Percentiles rank a stretch among this genome's conserved stretches.
phyloP scores from a whole-genome alignment of 108 stramenopile genomes.

The Discostella stelligeroides region DNA sequence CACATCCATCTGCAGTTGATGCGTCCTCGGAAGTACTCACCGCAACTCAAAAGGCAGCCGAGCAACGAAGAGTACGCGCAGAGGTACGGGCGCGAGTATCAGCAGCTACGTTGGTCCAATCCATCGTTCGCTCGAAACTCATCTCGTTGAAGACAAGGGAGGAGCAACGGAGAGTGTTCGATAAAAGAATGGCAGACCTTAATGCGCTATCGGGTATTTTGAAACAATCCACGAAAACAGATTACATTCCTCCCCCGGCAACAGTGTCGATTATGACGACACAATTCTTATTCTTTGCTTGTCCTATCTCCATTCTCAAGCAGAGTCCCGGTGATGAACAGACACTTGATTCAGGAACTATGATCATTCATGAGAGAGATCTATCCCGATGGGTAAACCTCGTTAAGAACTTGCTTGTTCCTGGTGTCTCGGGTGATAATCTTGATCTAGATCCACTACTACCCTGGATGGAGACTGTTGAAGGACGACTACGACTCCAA shows the following conservation, averaged over 20 bases:
- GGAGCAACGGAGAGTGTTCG: conserved; percentile 45
- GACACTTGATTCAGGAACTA: conserved; percentile 9
- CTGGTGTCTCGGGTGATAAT: conserved; percentile 62
- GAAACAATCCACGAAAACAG: conserved; percentile 41
- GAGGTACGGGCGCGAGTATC: conserved; percentile 42
- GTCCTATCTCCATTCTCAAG: conserved; percentile 40
- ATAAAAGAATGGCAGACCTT: conserved; percentile 66
- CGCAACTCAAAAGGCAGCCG: conserved; percentile 63
- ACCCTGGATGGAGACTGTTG: conserved; percentile 59
- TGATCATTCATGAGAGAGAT: conserved; percentile 46
- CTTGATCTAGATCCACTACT: conserved; percentile 62
- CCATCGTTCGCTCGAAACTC: conserved; percentile 53
- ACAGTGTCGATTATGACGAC: conserved; percentile 60
- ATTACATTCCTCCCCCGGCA: conserved; percentile 75
- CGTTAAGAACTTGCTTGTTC: conserved; percentile 58
- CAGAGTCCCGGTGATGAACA: conserved; percentile 14
- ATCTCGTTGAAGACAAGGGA: conserved; percentile 43
- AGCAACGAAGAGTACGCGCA: conserved; percentile 70
- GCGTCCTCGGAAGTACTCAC: conserved; percentile 23
- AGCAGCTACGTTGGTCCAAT: conserved; percentile 60
- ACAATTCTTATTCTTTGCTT: conserved; percentile 69
- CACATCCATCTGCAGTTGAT: not conserved
- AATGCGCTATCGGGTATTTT: conserved; percentile 52
- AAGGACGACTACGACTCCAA: conserved; percentile 51
- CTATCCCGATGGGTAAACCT: conserved; percentile 45